phyloP scores from a whole-genome alignment of 1,284 basidiomycete species.

The Marasmius tenuissimus region DNA sequence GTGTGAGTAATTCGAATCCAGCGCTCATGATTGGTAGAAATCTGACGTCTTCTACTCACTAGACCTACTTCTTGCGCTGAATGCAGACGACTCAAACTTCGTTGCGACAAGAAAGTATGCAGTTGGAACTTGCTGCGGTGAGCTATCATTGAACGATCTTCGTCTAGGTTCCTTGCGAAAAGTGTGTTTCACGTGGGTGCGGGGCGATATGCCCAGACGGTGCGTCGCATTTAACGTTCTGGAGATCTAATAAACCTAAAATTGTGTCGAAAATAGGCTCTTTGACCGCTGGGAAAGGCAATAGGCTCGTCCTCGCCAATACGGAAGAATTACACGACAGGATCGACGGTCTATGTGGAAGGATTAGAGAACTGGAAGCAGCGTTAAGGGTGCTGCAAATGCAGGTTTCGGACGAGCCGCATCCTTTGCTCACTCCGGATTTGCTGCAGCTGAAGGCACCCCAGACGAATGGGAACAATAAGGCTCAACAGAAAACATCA shows the following conservation, averaged over 20 bases:
- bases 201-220: conserved; percentile 71
- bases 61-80: conserved; percentile 69
- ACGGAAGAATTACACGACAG: conserved; percentile 67
- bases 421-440: conserved; percentile 40
- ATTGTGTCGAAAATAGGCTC: conserved; percentile 37
- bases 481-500: background rate
- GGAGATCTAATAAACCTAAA: conserved; percentile 2
- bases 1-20: background rate
- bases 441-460: conserved; percentile 20
- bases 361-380: conserved; percentile 59
- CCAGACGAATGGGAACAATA: background rate
- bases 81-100: conserved; percentile 70
- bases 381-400: conserved; percentile 51
- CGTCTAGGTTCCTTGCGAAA: conserved; percentile 68
- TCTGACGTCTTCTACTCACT: background rate
- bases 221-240: conserved; percentile 24
- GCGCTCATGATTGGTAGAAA: background rate
- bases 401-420: conserved; percentile 43
- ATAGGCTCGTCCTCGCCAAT: conserved; percentile 61
- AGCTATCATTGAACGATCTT: no score
- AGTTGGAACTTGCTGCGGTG: no score
- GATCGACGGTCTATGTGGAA: conserved; percentile 52
- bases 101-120: conserved; percentile 67
- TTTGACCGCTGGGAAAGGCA: conserved; percentile 57
- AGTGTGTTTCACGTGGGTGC: conserved; percentile 68